These are phyloP conservation scores for Porodaedalea pini DNA, from an alignment of 1,284 basidiomycete genomes.

Conservation along the genomic window DNA sequence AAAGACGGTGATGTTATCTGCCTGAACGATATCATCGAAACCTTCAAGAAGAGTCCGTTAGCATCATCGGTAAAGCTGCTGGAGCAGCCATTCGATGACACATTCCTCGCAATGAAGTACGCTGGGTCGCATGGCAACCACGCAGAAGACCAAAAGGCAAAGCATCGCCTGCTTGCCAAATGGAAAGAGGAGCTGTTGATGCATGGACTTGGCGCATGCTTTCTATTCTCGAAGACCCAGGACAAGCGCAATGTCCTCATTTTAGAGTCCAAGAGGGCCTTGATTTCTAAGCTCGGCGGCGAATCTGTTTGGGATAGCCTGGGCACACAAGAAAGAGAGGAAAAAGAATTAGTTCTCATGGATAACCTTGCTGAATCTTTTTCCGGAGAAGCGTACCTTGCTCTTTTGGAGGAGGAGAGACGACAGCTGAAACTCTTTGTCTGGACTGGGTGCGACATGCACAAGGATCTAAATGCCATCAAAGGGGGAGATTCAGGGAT, in stretches of 20 bases:
- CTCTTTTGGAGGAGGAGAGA: constrained; percentile 24
- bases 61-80: background rate
- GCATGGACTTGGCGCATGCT: background rate
- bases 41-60: background rate
- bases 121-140: constrained; percentile 26
- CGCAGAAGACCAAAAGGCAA: constrained; percentile 23
- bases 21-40: constrained; percentile 6
- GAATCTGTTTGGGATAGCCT: background rate
- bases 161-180: constrained; percentile 10
- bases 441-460: constrained; percentile 38
- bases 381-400: constrained; percentile 23
- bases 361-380: background rate
- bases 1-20: background rate
- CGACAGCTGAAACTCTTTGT: constrained; percentile 27
- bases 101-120: constrained; percentile 16
- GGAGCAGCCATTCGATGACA: background rate
- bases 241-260: background rate
- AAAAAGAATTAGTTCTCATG: background rate
- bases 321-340: background rate
- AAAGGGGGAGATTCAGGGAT: constrained; percentile 32
- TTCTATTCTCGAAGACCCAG: background rate
- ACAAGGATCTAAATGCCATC: constrained; percentile 39
- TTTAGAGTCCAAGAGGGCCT: background rate
- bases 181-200: constrained; percentile 18
- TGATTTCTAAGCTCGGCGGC: background rate